Percentiles rank a stretch among this genome's conserved stretches.
Evolutionary conservation across 139 green algal species (phyloP).

Genomic region (Dunaliella primolecta): DNA sequence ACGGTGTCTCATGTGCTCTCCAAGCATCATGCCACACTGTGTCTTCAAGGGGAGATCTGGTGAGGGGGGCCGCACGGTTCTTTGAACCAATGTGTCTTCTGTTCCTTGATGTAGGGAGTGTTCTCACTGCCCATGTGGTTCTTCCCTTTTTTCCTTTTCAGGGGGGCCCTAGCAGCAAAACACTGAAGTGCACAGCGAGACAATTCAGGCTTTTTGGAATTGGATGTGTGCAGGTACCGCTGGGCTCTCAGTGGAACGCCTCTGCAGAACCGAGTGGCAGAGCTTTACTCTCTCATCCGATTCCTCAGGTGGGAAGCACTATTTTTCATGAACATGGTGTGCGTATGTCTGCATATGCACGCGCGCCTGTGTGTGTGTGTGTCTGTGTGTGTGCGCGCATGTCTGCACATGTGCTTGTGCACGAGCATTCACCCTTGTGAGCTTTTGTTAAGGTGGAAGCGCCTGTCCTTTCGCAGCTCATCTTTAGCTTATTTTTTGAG

Average conservation of each 20-base stretch:
- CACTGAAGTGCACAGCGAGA: background rate
- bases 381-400: background rate
- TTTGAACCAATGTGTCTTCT: no score
- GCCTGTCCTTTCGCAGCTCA: no score
- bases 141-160: background rate
- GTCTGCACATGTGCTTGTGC: background rate
- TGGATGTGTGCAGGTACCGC: slow-evolving; percentile 40
- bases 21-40: no score
- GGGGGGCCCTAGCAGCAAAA: background rate
- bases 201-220: background rate
- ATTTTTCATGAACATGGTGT: no score
- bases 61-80: no score
- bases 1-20: no score
- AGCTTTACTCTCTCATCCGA: slow-evolving; percentile 90
- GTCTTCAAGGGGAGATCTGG: no score
- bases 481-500: no score
- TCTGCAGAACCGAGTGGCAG: slow-evolving; percentile 84
- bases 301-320: slow-evolving; percentile 60
- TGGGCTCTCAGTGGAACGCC: slow-evolving; percentile 86
- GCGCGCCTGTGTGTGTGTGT: no score
- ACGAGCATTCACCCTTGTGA: no score
- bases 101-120: background rate
- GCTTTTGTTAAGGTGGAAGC: no score
- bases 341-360: no score
- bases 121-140: background rate